Evolutionary conservation across 1,284 basidiomycete species (phyloP).

Genomic region (Puccinia polysora): DNA sequence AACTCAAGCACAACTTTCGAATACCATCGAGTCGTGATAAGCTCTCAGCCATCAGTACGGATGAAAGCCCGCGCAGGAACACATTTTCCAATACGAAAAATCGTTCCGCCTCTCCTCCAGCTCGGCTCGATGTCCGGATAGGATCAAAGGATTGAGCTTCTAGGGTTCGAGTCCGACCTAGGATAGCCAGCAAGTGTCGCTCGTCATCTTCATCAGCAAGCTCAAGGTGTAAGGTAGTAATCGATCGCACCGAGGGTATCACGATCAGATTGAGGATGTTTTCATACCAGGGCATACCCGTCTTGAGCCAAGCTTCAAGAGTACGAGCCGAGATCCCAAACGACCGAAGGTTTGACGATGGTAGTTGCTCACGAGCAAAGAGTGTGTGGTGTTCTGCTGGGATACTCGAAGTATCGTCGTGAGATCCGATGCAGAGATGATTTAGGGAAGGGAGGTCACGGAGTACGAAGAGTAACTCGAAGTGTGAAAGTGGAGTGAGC

Average conservation of each 20-base stretch:
- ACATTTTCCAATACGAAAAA: slow-evolving; percentile 20
- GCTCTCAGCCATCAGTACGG: slow-evolving; percentile 36
- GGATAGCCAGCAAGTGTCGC: slow-evolving; percentile 32
- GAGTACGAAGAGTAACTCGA: slow-evolving; percentile 31
- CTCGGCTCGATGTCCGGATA: too few species aligned
- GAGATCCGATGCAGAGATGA: slow-evolving; percentile 40
- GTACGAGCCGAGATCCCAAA: slow-evolving; percentile 35
- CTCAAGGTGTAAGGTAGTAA: slow-evolving; percentile 40
- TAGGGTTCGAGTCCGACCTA: too few species aligned
- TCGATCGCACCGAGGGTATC: slow-evolving; percentile 23
- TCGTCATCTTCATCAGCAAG: slow-evolving; percentile 39
- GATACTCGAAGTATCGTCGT: slow-evolving; percentile 22
- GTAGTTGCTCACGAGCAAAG: slow-evolving; percentile 41
- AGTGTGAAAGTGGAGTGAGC: slow-evolving; percentile 41
- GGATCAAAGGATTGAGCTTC: too few species aligned
- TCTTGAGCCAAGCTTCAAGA: slow-evolving; percentile 26
- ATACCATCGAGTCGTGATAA: slow-evolving; percentile 24
- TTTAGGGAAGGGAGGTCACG: slow-evolving; percentile 24
- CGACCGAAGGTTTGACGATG: slow-evolving; percentile 35
- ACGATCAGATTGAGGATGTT: slow-evolving; percentile 36
- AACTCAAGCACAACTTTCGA: slow-evolving; percentile 36
- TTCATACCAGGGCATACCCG: slow-evolving; percentile 34
- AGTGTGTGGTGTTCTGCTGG: slow-evolving; percentile 41
- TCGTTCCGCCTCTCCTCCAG: not conserved
- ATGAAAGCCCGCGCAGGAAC: slow-evolving; percentile 37